Base-by-base conservation (phyloP, 139 green algal genomes). In the Pycnococcus provasolii region DNA sequence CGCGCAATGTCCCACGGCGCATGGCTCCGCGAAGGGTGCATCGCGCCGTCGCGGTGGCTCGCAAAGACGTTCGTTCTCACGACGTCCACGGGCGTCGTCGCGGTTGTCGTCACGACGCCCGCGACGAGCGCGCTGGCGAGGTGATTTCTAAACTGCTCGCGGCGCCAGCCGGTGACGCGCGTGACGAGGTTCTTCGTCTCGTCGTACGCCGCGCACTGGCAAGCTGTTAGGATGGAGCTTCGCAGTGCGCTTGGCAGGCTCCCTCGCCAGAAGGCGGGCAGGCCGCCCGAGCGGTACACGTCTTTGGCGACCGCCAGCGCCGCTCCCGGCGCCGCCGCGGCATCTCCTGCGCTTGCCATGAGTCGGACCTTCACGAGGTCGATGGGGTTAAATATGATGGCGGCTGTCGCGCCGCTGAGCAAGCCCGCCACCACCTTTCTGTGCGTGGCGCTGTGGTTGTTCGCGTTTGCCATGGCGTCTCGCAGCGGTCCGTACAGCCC, bases 101-200 rank as follows among this genome's bases (percentile, higher is more conserved):
- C 83, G 1, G 87, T 93, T 2, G 90, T 95, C 3, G 90, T 93
- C 8, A 91, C 86, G 13, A 95, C 65, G 8, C 90, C 90, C 7
- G 89, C 79, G 4, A 93, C 62, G 77, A 87, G 85, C 65, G 70
- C 84, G 47, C 79, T 75, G 43, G 55, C 77, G 40, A 91, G 62
- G 66, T 91, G 83, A 2, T 80, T 77, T 7, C 45, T 42, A 42
- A 89, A 6, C 45, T 65, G 70, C 57, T 91, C 85, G 0, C 64
- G 62, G 7, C 40, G 5, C 75, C 70, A 85, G 8, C 81, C 79
- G 4, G 79, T 83, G 4, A 62, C 47, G 3, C 60, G 64, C 43
- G 76, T 79, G 42, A 85, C 66, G 3, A 53, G 39, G 13, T 66
- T 47, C 62, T 91, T 91, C 39, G 88, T 77, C 73, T 91, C 84